A percentile compares a stretch with the other conserved stretches of the same genome.
Conservation (phyloP, 345 rosid species). For the Barbarea vulgaris region DNA sequence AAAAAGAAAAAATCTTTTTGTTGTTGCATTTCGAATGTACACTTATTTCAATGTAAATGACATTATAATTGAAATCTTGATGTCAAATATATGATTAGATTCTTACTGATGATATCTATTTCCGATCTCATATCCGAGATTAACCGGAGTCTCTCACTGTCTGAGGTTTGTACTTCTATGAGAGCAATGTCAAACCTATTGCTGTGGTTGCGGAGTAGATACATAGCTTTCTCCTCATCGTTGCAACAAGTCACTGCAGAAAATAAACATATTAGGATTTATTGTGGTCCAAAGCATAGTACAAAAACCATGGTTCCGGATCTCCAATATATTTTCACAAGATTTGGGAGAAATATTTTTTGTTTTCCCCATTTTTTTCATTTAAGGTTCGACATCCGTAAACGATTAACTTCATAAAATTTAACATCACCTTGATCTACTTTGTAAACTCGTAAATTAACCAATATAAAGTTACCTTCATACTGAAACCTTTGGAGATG, state of each 20-base stretch:
- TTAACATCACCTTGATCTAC: no score
- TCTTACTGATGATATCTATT: constrained; percentile 74
- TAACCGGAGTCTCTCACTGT: constrained; percentile 63
- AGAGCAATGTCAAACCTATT: constrained; percentile 63
- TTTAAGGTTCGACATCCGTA: no score
- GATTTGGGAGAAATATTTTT: no score
- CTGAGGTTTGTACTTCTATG: constrained; percentile 66
- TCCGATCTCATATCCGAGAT: constrained; percentile 53
- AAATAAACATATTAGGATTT: no score
- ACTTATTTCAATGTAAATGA: neutral
- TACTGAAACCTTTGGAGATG: no score
- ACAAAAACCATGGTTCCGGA: no score
- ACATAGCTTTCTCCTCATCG: constrained; percentile 61
- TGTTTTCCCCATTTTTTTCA: no score
- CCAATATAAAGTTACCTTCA: no score
- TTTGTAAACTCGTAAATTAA: no score
- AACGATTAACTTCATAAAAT: no score
- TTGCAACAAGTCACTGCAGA: constrained; percentile 66
- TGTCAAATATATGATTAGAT: neutral
- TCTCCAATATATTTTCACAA: no score
- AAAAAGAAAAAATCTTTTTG: neutral
- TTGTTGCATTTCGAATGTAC: neutral
- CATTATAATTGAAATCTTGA: neutral
- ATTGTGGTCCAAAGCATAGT: no score
- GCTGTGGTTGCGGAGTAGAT: constrained; percentile 43